phyloP scores from a whole-genome alignment of 257 asterid species.

The Fraxinus cuspidata region DNA sequence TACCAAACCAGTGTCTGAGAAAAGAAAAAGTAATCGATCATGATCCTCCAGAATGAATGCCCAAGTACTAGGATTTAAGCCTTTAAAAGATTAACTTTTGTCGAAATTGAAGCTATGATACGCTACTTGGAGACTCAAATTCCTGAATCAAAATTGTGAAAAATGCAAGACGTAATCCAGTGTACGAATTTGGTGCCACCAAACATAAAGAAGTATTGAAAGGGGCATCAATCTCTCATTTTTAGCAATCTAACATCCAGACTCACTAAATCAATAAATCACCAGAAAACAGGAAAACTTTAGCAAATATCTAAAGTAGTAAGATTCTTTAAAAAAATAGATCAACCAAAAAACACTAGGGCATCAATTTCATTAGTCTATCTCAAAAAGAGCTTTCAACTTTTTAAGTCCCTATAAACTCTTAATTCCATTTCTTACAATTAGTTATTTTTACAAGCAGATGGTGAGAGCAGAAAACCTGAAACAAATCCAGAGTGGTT shows the following conservation, averaged over 20 bases:
- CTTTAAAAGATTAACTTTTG: neutral
- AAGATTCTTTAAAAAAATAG: neutral
- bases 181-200: neutral
- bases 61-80: neutral
- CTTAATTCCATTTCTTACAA: neutral
- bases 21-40: neutral
- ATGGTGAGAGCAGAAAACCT: constrained; percentile 42
- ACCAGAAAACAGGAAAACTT: neutral
- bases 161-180: neutral
- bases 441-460: neutral
- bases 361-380: neutral
- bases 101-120: neutral
- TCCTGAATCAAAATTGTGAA: neutral
- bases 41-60: neutral
- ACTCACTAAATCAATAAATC: neutral
- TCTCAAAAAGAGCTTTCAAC: neutral
- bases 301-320: neutral
- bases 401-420: neutral
- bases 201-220: neutral
- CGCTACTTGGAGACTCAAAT: neutral
- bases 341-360: neutral
- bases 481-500: constrained; percentile 92
- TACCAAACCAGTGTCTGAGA: constrained; percentile 60
- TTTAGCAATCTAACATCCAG: neutral
- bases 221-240: neutral